phyloP scores from a whole-genome alignment of 257 asterid genomes.

The Solanum neorickii region DNA sequence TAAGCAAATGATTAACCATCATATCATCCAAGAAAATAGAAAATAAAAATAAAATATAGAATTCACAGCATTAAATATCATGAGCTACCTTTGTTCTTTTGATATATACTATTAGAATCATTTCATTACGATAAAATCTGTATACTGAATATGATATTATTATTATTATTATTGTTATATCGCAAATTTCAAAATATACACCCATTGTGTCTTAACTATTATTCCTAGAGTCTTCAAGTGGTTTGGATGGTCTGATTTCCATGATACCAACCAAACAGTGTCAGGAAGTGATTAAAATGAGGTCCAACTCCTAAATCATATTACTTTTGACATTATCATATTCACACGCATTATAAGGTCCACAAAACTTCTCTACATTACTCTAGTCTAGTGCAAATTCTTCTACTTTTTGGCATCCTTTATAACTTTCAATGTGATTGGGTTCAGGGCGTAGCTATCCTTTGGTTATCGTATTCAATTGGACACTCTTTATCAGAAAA shows the following conservation, averaged over 20 bases:
- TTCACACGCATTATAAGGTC: not conserved
- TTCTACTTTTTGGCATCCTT: not conserved
- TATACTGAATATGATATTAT: too few relatives aligned
- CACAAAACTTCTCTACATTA: not conserved
- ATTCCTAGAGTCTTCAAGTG: not conserved
- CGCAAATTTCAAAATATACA: too few relatives aligned
- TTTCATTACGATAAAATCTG: too few relatives aligned
- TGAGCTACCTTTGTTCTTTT: too few relatives aligned
- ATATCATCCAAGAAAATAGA: not conserved
- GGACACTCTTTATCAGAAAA: too few relatives aligned
- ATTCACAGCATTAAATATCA: not conserved
- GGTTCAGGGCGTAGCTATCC: too few relatives aligned
- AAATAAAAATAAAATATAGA: not conserved
- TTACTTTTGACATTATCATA: too few relatives aligned
- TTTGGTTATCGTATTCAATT: too few relatives aligned
- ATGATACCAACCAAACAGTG: not conserved
- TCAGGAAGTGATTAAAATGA: not conserved
- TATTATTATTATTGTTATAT: too few relatives aligned
- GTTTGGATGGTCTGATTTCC: not conserved
- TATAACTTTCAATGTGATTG: not conserved
- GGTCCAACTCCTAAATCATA: not conserved
- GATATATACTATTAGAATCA: too few relatives aligned
- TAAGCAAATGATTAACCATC: not conserved
- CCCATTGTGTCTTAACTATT: not conserved
- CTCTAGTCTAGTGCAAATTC: not conserved